Evolutionary conservation across 192 early-diverging fungal genomes (phyloP).

Genomic region (Phlyctochytrium arcticum): DNA sequence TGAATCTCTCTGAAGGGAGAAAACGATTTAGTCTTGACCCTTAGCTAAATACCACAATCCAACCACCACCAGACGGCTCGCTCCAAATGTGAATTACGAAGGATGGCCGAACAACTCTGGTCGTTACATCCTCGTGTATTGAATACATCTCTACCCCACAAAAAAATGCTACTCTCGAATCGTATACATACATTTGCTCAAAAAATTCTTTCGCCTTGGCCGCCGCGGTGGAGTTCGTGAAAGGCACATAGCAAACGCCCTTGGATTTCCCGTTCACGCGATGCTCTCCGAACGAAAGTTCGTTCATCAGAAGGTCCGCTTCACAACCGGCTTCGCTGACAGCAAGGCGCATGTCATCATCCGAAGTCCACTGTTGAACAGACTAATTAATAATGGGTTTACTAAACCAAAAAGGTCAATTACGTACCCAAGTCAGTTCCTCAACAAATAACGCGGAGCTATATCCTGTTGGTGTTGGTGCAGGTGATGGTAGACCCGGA

Average conservation of each 20-base stretch:
- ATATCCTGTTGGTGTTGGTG: no score
- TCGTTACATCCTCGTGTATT: no score
- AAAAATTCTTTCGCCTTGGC: conserved; percentile 26
- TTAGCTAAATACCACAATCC: neutral
- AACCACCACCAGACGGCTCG: no score
- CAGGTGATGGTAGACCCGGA: neutral
- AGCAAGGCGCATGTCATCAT: conserved; percentile 23
- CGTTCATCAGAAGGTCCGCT: conserved; percentile 13
- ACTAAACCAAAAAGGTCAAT: neutral
- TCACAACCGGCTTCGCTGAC: conserved; percentile 20
- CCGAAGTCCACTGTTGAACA: conserved; percentile 28
- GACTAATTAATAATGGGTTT: neutral
- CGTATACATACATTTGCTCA: conserved; percentile 29
- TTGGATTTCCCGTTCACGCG: conserved; percentile 39
- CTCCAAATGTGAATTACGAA: no score
- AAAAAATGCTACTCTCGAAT: neutral
- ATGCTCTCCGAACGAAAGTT: conserved; percentile 31
- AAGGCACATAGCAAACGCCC: conserved; percentile 30
- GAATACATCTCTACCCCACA: neutral
- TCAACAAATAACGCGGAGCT: conserved; percentile 17
- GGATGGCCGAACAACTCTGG: no score
- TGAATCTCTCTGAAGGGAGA: conserved; percentile 20
- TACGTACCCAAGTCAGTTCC: conserved; percentile 30
- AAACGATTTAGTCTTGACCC: neutral
- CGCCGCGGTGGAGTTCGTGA: conserved; percentile 19